Conservation (phyloP, 2,329 filamentous ascomycete genomes). For the Claviceps pazoutovae region DNA sequence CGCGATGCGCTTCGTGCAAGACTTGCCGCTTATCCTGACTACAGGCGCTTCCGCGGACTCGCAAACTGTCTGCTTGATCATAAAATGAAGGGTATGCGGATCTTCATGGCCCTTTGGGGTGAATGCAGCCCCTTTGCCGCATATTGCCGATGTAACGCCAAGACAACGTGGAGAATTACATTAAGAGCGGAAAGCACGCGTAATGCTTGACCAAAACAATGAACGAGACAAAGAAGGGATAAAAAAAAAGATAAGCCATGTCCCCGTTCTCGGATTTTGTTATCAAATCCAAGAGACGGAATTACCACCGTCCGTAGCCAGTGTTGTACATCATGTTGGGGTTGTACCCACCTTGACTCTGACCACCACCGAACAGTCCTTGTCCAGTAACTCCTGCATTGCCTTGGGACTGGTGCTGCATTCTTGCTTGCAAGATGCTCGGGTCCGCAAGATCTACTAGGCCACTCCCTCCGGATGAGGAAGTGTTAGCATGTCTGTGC, state of each 20-base stretch:
- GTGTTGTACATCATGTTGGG: constrained; percentile 70
- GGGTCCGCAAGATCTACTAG: constrained; percentile 99
- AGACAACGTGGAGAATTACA: constrained; percentile 6
- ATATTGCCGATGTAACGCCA: constrained; percentile 17
- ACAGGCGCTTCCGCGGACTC: constrained; percentile 13
- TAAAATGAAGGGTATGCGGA: constrained; percentile 11
- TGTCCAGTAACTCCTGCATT: constrained; percentile 62
- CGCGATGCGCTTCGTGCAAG: constrained; percentile 16
- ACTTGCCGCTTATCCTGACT: constrained; percentile 13
- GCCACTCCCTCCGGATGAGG: constrained; percentile 97
- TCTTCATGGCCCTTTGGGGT: constrained; percentile 15
- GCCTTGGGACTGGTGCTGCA: constrained; percentile 76
- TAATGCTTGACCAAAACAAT: constrained; percentile 9
- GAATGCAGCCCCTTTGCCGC: constrained; percentile 11
- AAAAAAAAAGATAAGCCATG: constrained; percentile 10
- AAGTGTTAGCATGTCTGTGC: constrained; percentile 99
- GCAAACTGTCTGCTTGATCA: constrained; percentile 19
- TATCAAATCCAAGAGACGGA: constrained; percentile 3
- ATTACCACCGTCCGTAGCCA: constrained; percentile 55
- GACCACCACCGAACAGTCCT: constrained; percentile 77
- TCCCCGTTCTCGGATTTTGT: neutral
- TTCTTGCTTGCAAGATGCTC: constrained; percentile 96
- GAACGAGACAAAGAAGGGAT: constrained; percentile 5
- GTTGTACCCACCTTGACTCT: constrained; percentile 91
- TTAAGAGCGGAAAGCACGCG: constrained; percentile 9